Conservation (phyloP, 352 stramenopile genomes). For the Phytophthora vignae region DNA sequence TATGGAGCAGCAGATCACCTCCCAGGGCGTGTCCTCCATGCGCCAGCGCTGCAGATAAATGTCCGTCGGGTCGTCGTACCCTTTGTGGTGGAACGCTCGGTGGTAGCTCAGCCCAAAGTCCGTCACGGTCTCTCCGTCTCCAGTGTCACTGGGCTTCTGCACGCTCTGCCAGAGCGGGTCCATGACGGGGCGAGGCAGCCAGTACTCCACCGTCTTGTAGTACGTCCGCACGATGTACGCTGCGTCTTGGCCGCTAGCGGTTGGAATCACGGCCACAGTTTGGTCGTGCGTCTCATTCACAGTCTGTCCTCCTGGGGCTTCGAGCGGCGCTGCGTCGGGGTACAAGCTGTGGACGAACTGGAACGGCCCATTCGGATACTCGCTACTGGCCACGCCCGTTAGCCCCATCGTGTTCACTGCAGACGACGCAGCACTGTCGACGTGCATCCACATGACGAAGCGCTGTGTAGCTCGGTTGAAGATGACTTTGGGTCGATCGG, state of each 20-base stretch:
- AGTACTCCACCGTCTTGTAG: constrained; percentile 96
- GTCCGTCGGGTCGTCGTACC: constrained; percentile 97
- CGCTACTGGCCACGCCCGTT: constrained; percentile 88
- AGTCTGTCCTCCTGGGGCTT: constrained; percentile 72
- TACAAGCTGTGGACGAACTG: constrained; percentile 92
- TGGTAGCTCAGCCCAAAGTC: constrained; percentile 97
- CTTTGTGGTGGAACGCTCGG: constrained; percentile 92
- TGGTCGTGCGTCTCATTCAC: constrained; percentile 97
- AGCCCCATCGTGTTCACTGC: constrained; percentile 84
- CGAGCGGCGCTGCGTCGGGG: constrained; percentile 85
- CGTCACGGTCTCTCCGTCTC: constrained; percentile 47
- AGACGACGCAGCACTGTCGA: constrained; percentile 82
- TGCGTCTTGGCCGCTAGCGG: constrained; percentile 14
- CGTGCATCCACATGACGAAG: constrained; percentile 98
- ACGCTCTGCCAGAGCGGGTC: constrained; percentile 97
- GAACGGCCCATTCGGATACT: constrained; percentile 94
- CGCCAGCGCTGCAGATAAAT: constrained; percentile 97
- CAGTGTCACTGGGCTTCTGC: constrained; percentile 56
- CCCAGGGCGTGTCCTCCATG: constrained; percentile 94
- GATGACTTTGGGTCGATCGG: constrained; percentile 92
- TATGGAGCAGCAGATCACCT: constrained; percentile 89
- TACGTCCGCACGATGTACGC: constrained; percentile 95
- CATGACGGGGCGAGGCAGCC: constrained; percentile 95
- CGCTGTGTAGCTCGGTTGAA: constrained; percentile 87
- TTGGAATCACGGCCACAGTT: constrained; percentile 72